phyloP scores from a whole-genome alignment of 306 rosid species.

The Citrullus amarus region DNA sequence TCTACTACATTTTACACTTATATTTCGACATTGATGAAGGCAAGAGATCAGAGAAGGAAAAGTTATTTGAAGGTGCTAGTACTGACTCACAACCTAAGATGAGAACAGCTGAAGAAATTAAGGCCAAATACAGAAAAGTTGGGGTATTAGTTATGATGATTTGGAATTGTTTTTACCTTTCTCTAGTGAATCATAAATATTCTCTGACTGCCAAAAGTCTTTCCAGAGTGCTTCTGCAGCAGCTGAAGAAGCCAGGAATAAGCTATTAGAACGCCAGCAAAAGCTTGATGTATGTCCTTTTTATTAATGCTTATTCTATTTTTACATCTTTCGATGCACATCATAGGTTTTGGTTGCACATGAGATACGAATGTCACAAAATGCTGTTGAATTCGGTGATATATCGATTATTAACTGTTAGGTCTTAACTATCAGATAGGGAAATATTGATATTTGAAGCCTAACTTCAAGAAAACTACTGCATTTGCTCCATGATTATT shows the following conservation, averaged over 20 bases:
- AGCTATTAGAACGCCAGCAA: slow-evolving; percentile 60
- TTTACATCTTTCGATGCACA: background rate
- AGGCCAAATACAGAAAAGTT: slow-evolving; percentile 70
- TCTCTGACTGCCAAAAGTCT: slow-evolving; percentile 12
- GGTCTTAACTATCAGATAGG: background rate
- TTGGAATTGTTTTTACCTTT: background rate
- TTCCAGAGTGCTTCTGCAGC: slow-evolving; percentile 65
- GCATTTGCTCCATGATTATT: background rate
- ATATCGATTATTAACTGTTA: background rate
- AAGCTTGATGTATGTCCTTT: slow-evolving; percentile 56
- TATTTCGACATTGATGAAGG: slow-evolving; percentile 30
- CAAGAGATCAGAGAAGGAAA: slow-evolving; percentile 46
- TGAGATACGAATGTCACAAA: background rate
- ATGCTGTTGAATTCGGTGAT: background rate
- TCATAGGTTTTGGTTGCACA: background rate
- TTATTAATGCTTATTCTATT: background rate
- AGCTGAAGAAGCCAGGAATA: slow-evolving; percentile 68
- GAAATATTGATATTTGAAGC: background rate
- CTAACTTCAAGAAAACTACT: background rate
- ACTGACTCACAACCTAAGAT: slow-evolving; percentile 35
- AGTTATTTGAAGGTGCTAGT: slow-evolving; percentile 39
- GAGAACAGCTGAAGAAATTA: slow-evolving; percentile 76
- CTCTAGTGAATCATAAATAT: slow-evolving; percentile 5
- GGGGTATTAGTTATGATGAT: slow-evolving; percentile 16
- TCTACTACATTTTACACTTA: background rate